Evolutionary conservation across 2,329 filamentous ascomycete genomes (phyloP), one percentile per base, ranked within the genome.

Genomic region (Sclerotinia subarctica): DNA sequence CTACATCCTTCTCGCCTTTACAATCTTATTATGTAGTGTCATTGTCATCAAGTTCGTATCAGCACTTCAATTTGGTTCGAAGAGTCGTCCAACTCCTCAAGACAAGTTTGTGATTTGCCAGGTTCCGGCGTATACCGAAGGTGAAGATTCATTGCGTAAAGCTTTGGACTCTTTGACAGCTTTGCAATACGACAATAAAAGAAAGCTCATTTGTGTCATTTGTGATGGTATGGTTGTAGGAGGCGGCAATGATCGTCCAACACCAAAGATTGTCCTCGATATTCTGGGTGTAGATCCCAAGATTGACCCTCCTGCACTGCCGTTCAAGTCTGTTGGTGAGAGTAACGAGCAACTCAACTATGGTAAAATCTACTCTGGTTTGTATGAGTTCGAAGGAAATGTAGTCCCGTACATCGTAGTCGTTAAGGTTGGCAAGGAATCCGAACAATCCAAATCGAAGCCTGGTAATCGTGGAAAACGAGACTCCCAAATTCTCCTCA

Each of bases 71-170:
- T 92, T 99, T 70, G 94, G 94, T 57, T 93, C 93, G 6, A 97
- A 97, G 82, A 88, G 92, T 69, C 89, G 92, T 24, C 95, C 95
- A 3, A 86, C 91, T 7, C 91, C 93, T 49, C 95, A 98, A 79
- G 95, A 99, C 80, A 99, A 98, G 78, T 99, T 99, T 75, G 94
- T 99, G 74, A 98, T 99, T 73, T 98, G 95, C 80, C 93, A 97
- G 79, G 93, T 99, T 44, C 95, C 95, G 13, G 95, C 95, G 6
- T 99, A 99, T 77, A 99, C 95, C 0, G 95, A 99, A 82, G 95
- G 93, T 74, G 95, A 99, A 82, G 95, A 99, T 75, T 94, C 94
- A 5, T 83, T 99, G 11, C 86, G 95, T 67, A 96, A 97, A 77
- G 94, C 93, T 64, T 84, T 99, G 2, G 95, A 99, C 78, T 98